Percentiles rank a stretch among this genome's conserved stretches.
Evolutionary conservation across 106 monocot species (phyloP).

Genomic region (Iris macrosiphon): DNA sequence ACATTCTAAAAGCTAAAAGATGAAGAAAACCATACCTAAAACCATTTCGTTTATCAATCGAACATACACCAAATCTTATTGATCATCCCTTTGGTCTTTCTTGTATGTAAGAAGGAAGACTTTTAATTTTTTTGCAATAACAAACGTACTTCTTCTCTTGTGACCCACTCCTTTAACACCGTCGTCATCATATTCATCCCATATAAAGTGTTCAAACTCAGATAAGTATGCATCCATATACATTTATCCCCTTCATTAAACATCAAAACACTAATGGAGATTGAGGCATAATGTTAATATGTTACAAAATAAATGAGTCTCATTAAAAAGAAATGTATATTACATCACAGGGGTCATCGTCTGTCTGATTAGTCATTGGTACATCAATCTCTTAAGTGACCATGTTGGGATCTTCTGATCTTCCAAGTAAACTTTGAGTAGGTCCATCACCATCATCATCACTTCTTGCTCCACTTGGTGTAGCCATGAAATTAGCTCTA

Average conservation of each 20-base stretch:
- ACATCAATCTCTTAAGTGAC: slow-evolving; percentile 74
- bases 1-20: neutral
- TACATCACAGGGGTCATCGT: slow-evolving; percentile 94
- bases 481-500: slow-evolving; percentile 73
- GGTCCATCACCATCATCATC: slow-evolving; percentile 68
- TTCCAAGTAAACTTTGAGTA: slow-evolving; percentile 84
- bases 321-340: too few relatives aligned
- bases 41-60: slow-evolving; percentile 83
- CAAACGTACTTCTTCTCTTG: slow-evolving; percentile 93
- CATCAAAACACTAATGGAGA: neutral
- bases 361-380: slow-evolving; percentile 87
- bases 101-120: slow-evolving; percentile 90
- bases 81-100: slow-evolving; percentile 62
- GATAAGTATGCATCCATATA: slow-evolving; percentile 10
- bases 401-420: slow-evolving; percentile 72
- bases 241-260: too few relatives aligned
- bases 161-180: slow-evolving; percentile 92
- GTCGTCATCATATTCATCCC: slow-evolving; percentile 95
- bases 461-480: slow-evolving; percentile 53
- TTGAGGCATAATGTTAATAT: too few relatives aligned
- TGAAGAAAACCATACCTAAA: slow-evolving; percentile 33
- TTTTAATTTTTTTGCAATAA: slow-evolving; percentile 94
- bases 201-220: slow-evolving; percentile 9
- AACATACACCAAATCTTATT: slow-evolving; percentile 77
- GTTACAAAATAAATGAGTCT: too few relatives aligned